phyloP scores from a whole-genome alignment of 2,329 filamentous ascomycete genomes.

The Trichoderma brevicompactum region DNA sequence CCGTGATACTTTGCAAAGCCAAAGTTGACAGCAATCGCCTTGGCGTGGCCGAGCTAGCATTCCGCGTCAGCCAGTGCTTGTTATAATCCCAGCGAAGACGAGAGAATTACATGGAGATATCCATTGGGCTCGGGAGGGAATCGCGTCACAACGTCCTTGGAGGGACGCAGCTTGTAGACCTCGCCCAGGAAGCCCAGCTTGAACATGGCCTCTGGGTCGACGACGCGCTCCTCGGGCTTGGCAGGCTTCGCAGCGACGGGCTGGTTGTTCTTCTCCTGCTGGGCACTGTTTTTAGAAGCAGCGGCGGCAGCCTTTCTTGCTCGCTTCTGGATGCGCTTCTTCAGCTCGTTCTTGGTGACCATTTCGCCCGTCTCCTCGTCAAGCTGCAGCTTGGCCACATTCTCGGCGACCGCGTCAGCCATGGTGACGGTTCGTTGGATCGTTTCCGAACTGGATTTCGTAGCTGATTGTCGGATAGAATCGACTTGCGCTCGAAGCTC shows the following conservation, averaged over 20 bases:
- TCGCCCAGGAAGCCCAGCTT: slow-evolving; percentile 76
- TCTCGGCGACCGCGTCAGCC: slow-evolving; percentile 26
- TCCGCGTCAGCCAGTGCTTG: neutral
- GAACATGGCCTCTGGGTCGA: slow-evolving; percentile 72
- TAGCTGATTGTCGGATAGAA: neutral
- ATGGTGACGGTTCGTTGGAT: neutral
- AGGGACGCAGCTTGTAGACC: slow-evolving; percentile 70
- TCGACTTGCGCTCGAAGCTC: neutral
- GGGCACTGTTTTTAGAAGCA: slow-evolving; percentile 37
- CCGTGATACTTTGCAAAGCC: slow-evolving; percentile 87
- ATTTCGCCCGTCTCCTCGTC: slow-evolving; percentile 69
- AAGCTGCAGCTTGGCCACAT: slow-evolving; percentile 58
- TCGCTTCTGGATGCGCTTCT: slow-evolving; percentile 63
- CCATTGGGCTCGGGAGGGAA: slow-evolving; percentile 92
- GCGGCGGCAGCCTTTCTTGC: slow-evolving; percentile 59
- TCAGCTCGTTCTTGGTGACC: slow-evolving; percentile 67
- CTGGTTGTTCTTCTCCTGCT: slow-evolving; percentile 42
- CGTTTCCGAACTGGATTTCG: neutral
- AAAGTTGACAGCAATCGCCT: slow-evolving; percentile 96
- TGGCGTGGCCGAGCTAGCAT: slow-evolving; percentile 76
- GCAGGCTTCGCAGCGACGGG: slow-evolving; percentile 29
- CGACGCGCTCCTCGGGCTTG: slow-evolving; percentile 45
- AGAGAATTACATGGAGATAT: slow-evolving; percentile 66
- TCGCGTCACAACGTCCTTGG: slow-evolving; percentile 66
- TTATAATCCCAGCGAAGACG: neutral